Base-by-base conservation (phyloP, 768 basidiomycete genomes). In the Boletus edulis region DNA sequence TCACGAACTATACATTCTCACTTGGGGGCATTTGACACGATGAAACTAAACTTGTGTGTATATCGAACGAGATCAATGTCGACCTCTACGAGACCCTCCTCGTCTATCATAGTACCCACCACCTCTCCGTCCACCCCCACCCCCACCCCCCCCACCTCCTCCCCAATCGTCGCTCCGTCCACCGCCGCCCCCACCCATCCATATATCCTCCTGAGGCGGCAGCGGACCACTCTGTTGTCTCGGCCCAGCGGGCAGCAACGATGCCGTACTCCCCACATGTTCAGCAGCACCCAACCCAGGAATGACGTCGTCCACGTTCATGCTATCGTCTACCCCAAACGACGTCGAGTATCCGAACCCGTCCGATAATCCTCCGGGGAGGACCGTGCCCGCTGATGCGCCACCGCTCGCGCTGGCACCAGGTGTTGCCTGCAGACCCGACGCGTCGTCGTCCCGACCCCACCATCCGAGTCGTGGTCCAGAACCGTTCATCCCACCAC, bases 221-320 rank as follows among this genome's bases (percentile, higher is more conserved):
- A 78, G 61, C 52, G 78, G 71, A 12, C 74, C 54, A 60, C 60
- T 51, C 45, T 64, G 72, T 64, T 29, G 27, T 29, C 60, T 67
- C 68, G 71, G 71, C 63, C 62, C 71, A 63, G 62, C 63, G 64
- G 63, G 63, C 59, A 57, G 64, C 10, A 46, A 48, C 5, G 43
- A 0, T 31, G 48, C 4, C n/a, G 42, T 0, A 11, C 15, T 57
- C 43, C 60, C 63, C 15, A 72, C 54, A 27, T 65, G 67, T 0
- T 71, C 71, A 3, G 67, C 64, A 8, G 73, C 73, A 12, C 83
- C 80, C 55, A 89, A 75, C 1, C 87, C 88, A 29, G 88, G 89
- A 18, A 89, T 83, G 57, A 78, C 76, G 56, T 84, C 84, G 42
- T 87, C 86, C 46, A 67, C 67, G n/a, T 64, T 72, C 49, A 66